Evolutionary conservation across 202 grass and related monocot species (phyloP), one percentile per base, ranked within the genome.

Genomic region (Cymbopogon flexuosus): DNA sequence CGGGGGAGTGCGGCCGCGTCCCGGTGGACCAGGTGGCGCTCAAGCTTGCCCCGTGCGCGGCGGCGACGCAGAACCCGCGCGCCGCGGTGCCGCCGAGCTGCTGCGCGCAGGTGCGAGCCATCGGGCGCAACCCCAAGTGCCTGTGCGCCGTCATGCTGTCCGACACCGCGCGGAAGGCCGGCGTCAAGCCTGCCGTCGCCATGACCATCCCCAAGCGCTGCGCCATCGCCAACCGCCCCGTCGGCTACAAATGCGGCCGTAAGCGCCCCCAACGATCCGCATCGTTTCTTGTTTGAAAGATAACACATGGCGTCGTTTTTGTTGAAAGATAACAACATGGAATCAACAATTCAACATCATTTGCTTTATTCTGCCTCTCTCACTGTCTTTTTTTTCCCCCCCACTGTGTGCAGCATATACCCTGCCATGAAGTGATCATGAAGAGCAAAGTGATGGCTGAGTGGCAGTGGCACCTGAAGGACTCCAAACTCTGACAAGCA

Each of bases 181-280:
- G 91, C 27, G 90, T 92, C 63, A 93, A 92, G 68, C 94, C 91
- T 2, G 85, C 78, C 29, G 72, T 97, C 5, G 94, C 94, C 65
- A 91, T 97, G 64, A 92, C 87, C 24, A 93, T 97, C 34, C 91
- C 89, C 42, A 97, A 97, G 86, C 87, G 91, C 69, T 91, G 91
- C 89, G 90, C 86, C 82, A 51, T 97, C 68, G 87, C 76, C 41
- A 79, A 84, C 76, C 89, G 94, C 42, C 91, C 89, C 40, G 41
- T 92, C 30, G 94, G 91, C 27, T 97, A 92, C 83, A 92, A 97
- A 80, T 97, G 94, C 43, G 89, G 94, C 78, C 85, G 91, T 92
- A 67, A 61, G 76, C 22, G 30, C 15, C 8, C 1, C 27, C 22
- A 65, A 27, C 31, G 27, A 51, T 18, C 13, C 62, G 13, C 29